Evolutionary conservation across 2,329 filamentous ascomycete species (phyloP).

Genomic region (Trichoderma sp.): DNA sequence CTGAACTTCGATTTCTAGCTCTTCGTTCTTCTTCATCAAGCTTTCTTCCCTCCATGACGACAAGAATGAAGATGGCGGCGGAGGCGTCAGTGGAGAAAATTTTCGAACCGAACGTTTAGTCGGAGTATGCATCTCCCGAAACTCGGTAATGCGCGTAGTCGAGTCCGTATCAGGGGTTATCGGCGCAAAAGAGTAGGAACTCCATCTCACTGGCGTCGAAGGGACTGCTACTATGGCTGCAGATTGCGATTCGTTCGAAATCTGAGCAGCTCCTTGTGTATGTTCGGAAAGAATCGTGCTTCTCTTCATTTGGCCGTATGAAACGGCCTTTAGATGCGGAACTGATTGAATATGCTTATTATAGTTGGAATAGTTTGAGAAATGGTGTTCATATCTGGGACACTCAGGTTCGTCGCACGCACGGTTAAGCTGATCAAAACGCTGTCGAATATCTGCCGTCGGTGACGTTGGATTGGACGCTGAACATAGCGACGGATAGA

Average conservation of each 20-base stretch:
- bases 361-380: neutral
- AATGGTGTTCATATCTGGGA: neutral
- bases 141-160: too few species aligned
- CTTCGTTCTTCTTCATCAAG: constrained; percentile 15
- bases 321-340: neutral
- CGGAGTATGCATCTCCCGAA: neutral
- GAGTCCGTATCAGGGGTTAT: neutral
- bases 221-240: neutral
- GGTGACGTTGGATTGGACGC: neutral
- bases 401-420: constrained; percentile 12
- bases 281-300: neutral
- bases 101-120: neutral
- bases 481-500: neutral
- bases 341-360: neutral
- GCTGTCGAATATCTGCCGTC: neutral
- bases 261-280: neutral
- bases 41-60: constrained; percentile 16
- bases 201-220: neutral
- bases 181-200: neutral
- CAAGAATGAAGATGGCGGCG: neutral
- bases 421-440: neutral
- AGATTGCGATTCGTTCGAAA: neutral
- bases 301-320: constrained; percentile 6
- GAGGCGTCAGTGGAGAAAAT: neutral
- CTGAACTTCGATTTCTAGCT: constrained; percentile 18